Percentiles rank a stretch among this genome's conserved stretches.
Conservation (phyloP, 257 asterid species). For the Cordia subcordata region DNA sequence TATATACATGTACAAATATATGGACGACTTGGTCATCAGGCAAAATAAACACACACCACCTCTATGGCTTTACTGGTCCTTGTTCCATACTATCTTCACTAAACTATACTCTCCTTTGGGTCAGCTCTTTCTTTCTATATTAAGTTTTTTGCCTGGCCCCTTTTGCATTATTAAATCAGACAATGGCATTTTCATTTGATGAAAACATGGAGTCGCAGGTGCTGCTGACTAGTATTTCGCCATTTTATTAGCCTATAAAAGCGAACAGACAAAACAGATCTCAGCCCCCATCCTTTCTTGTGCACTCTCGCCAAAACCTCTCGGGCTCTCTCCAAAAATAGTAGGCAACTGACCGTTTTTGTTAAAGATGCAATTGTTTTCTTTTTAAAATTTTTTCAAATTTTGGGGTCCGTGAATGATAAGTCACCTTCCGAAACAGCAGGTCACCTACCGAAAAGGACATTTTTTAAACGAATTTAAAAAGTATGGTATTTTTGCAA, state of each 20-base stretch:
- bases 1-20: neutral
- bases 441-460: too few relatives aligned
- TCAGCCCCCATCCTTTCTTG: slow-evolving; percentile 4
- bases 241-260: slow-evolving; percentile 37
- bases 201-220: slow-evolving; percentile 48
- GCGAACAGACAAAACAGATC: slow-evolving; percentile 26
- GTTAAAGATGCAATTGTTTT: too few relatives aligned
- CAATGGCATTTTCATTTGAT: slow-evolving; percentile 23
- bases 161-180: slow-evolving; percentile 3
- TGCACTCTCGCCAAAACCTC: slow-evolving; percentile 15
- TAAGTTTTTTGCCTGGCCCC: neutral
- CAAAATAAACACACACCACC: neutral
- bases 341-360: too few relatives aligned
- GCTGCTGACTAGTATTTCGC: slow-evolving; percentile 48
- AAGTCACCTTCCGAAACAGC: too few relatives aligned
- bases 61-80: neutral
- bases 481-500: too few relatives aligned
- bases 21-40: neutral
- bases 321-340: too few relatives aligned
- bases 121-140: neutral
- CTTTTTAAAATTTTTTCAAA: too few relatives aligned
- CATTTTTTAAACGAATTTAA: too few relatives aligned
- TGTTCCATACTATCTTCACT: neutral
- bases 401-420: too few relatives aligned
- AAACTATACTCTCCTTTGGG: neutral